phyloP scores from a whole-genome alignment of 306 rosid species.

The Cucurbita moschata region DNA sequence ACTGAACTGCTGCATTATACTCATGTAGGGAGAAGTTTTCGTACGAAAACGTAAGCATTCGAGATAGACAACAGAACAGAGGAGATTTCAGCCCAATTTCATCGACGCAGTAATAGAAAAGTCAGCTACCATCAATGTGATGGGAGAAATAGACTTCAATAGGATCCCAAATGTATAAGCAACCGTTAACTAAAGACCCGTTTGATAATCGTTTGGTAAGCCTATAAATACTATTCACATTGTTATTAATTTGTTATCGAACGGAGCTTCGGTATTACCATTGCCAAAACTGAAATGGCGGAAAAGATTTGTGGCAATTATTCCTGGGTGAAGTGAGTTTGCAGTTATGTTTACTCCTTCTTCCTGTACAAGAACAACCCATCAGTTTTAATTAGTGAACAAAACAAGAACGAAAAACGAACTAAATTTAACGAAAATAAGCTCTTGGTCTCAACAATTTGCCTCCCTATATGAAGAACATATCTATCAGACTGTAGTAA shows the following conservation, averaged over 20 bases:
- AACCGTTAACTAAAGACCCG: neutral
- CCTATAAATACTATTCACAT: no score
- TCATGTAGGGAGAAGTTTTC: neutral
- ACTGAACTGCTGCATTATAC: neutral
- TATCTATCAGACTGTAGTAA: neutral
- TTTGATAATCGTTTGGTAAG: neutral
- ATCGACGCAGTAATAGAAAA: neutral
- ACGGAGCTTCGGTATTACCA: constrained; percentile 17
- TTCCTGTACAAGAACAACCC: constrained; percentile 46
- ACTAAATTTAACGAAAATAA: neutral
- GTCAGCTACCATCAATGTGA: neutral
- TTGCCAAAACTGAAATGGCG: constrained; percentile 23
- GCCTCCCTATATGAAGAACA: neutral
- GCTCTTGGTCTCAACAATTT: neutral
- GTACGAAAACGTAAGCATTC: neutral
- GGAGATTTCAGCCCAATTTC: neutral
- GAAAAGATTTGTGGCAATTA: constrained; percentile 48
- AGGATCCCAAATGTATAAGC: neutral
- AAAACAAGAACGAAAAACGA: neutral
- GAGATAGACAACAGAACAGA: neutral
- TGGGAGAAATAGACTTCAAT: neutral
- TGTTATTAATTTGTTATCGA: no score
- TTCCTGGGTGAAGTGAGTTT: constrained; percentile 87
- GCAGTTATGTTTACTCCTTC: constrained; percentile 50
- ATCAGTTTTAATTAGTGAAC: neutral